Evolutionary conservation across 768 basidiomycete species (phyloP).

Genomic region (Kwoniella sp.): DNA sequence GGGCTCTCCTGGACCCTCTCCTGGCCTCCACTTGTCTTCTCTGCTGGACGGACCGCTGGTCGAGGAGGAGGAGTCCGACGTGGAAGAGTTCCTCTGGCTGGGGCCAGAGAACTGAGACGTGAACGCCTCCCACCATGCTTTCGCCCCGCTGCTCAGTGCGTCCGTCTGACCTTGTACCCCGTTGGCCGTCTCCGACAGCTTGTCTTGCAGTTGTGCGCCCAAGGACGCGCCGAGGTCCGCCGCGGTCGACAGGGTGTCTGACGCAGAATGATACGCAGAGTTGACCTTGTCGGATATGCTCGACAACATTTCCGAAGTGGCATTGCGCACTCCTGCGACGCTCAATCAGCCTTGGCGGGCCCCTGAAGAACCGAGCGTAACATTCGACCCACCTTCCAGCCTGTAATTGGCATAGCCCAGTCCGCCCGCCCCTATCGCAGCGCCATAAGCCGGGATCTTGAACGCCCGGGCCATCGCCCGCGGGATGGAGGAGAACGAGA

Average conservation of each 20-base stretch:
- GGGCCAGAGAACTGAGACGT: constrained; percentile 24
- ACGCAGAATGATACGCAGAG: constrained; percentile 33
- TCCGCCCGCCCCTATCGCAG: constrained; percentile 83
- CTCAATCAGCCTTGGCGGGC: not conserved
- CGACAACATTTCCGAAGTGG: constrained; percentile 66
- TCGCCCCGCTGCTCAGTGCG: constrained; percentile 34
- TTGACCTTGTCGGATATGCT: constrained; percentile 51
- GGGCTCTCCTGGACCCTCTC: constrained; percentile 43
- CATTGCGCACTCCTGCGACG: constrained; percentile 57
- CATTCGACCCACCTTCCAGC: constrained; percentile 68
- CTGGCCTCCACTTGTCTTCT: constrained; percentile 30
- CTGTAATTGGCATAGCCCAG: constrained; percentile 95
- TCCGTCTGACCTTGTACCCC: constrained; percentile 32
- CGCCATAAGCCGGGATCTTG: constrained; percentile 79
- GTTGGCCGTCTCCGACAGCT: constrained; percentile 22
- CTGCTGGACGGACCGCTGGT: constrained; percentile 3
- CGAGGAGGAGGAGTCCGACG: not conserved
- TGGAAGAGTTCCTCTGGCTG: too few relatives aligned
- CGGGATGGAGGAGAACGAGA: constrained; percentile 83
- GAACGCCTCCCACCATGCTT: constrained; percentile 48
- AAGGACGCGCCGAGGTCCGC: constrained; percentile 63
- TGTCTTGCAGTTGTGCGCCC: constrained; percentile 66
- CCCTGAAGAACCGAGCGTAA: too few relatives aligned
- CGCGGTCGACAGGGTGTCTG: constrained; percentile 30
- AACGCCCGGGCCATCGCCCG: constrained; percentile 81